Percentiles rank a stretch among this genome's conserved stretches.
phyloP scores from a whole-genome alignment of 768 basidiomycete species.

The Trichaptum fuscoviolaceum region DNA sequence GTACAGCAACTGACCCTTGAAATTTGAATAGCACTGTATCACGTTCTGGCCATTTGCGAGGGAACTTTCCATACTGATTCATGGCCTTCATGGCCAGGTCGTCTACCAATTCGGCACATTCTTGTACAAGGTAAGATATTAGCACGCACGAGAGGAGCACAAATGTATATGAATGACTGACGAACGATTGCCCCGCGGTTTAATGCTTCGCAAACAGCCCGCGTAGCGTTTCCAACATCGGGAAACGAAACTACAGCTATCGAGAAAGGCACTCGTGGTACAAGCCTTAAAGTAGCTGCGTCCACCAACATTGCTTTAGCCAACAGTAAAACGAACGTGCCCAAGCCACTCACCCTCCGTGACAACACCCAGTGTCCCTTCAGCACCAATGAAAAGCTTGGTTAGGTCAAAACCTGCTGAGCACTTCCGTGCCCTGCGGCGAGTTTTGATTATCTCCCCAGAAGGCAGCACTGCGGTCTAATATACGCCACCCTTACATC shows the following conservation, averaged over 20 bases:
- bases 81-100: conserved; percentile 26
- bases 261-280: background rate
- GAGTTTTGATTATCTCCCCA: conserved; percentile 85
- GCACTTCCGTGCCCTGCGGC: conserved; percentile 76
- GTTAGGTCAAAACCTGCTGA: conserved; percentile 85
- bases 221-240: conserved; percentile 34
- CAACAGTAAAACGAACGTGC: background rate
- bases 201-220: conserved; percentile 34
- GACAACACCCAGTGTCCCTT: conserved; percentile 84
- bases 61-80: conserved; percentile 22
- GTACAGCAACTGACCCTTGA: conserved; percentile 30
- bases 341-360: conserved; percentile 56
- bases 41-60: conserved; percentile 24
- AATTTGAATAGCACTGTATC: conserved; percentile 42
- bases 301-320: background rate
- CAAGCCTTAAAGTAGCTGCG: background rate
- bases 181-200: conserved; percentile 28
- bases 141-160: background rate
- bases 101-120: conserved; percentile 43
- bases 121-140: conserved; percentile 11
- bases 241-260: conserved; percentile 33
- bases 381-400: conserved; percentile 86
- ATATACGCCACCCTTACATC: background rate
- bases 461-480: conserved; percentile 82
- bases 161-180: conserved; percentile 3